phyloP scores from a whole-genome alignment of 1,139 yeast species.

The Blastobotrys apis region DNA sequence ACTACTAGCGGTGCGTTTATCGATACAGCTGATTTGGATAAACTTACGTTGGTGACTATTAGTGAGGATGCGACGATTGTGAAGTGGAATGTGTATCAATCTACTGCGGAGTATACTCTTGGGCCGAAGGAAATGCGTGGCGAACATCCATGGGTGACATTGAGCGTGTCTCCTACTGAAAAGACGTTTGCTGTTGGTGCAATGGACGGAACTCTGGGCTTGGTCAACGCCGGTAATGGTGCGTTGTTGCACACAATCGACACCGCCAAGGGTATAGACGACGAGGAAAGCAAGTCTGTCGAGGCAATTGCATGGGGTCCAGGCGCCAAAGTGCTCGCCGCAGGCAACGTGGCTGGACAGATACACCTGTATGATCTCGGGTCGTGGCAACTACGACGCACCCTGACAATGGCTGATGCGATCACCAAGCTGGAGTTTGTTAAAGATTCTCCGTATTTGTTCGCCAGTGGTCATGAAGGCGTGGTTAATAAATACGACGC shows the following conservation, averaged over 20 bases:
- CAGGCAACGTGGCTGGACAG: constrained; percentile 87
- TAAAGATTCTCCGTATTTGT: constrained; percentile 50
- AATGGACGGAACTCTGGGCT: constrained; percentile 76
- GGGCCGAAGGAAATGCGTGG: constrained; percentile 61
- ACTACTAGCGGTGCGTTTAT: constrained; percentile 68
- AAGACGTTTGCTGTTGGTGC: constrained; percentile 63
- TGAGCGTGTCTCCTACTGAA: constrained; percentile 49
- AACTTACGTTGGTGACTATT: constrained; percentile 63
- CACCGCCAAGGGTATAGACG: constrained; percentile 53
- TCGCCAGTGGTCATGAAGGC: constrained; percentile 82
- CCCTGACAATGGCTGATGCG: constrained; percentile 69
- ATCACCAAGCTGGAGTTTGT: constrained; percentile 75
- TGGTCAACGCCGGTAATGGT: constrained; percentile 72
- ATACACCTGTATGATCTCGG: constrained; percentile 74
- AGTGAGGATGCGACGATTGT: constrained; percentile 88
- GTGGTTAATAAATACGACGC: constrained; percentile 83
- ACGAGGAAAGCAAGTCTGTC: constrained; percentile 71
- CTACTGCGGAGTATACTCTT: constrained; percentile 52
- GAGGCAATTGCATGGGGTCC: constrained; percentile 86
- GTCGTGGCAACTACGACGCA: constrained; percentile 80
- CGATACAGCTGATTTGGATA: constrained; percentile 54
- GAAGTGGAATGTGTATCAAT: constrained; percentile 86
- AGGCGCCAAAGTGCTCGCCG: constrained; percentile 60
- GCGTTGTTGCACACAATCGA: constrained; percentile 54
- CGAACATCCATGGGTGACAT: constrained; percentile 84